phyloP scores from a whole-genome alignment of 2,329 filamentous ascomycete genomes.

The Alternaria gaisen region DNA sequence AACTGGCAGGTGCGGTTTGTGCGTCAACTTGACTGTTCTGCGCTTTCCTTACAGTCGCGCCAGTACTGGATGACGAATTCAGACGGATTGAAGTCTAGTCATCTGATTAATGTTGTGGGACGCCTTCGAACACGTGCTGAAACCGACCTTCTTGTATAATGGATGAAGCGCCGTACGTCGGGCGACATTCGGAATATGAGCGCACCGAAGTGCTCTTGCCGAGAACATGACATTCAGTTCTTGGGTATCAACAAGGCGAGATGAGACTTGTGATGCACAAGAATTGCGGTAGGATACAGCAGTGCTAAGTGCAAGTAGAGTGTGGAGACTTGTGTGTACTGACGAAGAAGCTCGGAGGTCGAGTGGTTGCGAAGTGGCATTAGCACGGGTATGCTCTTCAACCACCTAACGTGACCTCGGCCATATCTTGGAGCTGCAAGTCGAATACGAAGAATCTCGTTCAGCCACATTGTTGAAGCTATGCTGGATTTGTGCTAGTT shows the following conservation, averaged over 20 bases:
- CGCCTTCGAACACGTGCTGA: neutral
- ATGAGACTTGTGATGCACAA: neutral
- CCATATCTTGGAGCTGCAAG: neutral
- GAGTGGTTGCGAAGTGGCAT: neutral
- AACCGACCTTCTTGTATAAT: neutral
- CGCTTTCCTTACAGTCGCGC: neutral
- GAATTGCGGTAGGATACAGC: neutral
- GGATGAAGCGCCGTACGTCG: neutral
- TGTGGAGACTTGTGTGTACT: neutral
- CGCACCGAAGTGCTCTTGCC: constrained; percentile 6
- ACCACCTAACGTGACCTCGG: neutral
- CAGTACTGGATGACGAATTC: neutral
- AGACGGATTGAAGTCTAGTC: neutral
- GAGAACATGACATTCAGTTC: neutral
- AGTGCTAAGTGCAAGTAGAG: neutral
- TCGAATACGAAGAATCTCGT: neutral
- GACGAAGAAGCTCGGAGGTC: neutral
- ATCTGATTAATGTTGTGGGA: neutral
- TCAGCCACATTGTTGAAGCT: neutral
- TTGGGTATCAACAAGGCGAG: neutral
- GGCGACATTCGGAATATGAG: neutral
- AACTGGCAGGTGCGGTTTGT: neutral
- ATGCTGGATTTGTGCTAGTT: neutral
- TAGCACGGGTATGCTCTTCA: neutral
- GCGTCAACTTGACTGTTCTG: neutral